These are phyloP conservation scores for Amanita phalloides DNA, from an alignment of 768 basidiomycete species.

Conservation along the genomic window DNA sequence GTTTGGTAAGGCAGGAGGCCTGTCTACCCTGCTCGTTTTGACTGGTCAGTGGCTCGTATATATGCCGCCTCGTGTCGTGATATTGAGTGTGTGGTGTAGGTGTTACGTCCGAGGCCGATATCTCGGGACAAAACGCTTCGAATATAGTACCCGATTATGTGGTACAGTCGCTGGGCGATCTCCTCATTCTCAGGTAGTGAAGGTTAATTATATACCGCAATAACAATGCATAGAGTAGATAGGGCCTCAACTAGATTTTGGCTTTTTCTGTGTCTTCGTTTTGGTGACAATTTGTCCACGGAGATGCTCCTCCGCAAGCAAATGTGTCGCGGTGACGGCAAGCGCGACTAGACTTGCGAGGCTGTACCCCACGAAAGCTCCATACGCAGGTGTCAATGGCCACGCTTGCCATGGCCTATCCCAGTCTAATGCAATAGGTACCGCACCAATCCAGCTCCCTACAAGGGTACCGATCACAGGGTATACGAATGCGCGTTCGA, in stretches of 20 bases:
- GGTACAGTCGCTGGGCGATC: constrained; percentile 72
- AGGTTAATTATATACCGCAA: neutral
- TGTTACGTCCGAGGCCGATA: constrained; percentile 64
- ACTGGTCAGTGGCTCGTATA: constrained; percentile 44
- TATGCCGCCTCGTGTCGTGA: neutral
- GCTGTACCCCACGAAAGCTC: constrained; percentile 61
- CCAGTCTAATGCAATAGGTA: constrained; percentile 93
- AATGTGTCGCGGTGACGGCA: constrained; percentile 24
- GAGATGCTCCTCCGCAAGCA: constrained; percentile 21
- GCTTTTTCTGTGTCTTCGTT: neutral
- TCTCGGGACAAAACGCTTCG: constrained; percentile 62
- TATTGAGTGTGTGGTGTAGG: constrained; percentile 32
- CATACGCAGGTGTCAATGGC: constrained; percentile 72
- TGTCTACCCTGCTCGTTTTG: constrained; percentile 82
- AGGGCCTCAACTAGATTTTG: neutral
- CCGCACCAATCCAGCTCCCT: constrained; percentile 73
- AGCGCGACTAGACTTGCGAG: constrained; percentile 47
- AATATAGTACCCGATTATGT: constrained; percentile 74
- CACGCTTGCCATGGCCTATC: constrained; percentile 96
- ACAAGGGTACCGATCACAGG: constrained; percentile 61
- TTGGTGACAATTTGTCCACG: constrained; percentile 9
- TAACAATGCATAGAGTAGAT: neutral
- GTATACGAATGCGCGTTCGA: constrained; percentile 74
- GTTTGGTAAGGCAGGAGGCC: constrained; percentile 81
- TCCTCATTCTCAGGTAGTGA: constrained; percentile 31